These are phyloP conservation scores for Davidsoniella virescens DNA, from an alignment of 2,329 filamentous ascomycete genomes.

Conservation along the genomic window DNA sequence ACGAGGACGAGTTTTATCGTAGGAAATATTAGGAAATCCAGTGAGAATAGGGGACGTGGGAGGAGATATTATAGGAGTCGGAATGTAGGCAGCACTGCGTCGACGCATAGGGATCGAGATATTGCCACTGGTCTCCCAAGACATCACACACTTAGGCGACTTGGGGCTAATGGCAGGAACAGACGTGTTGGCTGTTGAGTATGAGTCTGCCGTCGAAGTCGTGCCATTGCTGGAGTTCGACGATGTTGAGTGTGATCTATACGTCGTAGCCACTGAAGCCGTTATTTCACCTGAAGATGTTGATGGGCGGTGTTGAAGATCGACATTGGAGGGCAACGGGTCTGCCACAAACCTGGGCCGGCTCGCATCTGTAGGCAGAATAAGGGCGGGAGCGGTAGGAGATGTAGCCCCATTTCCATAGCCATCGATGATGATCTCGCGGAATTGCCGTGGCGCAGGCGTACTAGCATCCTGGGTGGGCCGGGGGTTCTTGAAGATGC, in stretches of 20 bases:
- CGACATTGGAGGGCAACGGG: neutral
- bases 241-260: constrained; percentile 11
- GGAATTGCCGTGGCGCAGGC: neutral
- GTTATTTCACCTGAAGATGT: constrained; percentile 7
- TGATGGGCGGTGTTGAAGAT: constrained; percentile 5
- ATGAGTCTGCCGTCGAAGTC: constrained; percentile 3
- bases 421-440: neutral
- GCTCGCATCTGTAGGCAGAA: neutral
- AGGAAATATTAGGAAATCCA: neutral
- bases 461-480: neutral
- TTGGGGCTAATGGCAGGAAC: constrained; percentile 1
- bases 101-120: neutral
- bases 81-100: neutral
- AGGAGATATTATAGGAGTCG: neutral
- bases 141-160: neutral
- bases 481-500: constrained; percentile 11
- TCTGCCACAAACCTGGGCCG: neutral
- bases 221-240: constrained; percentile 9
- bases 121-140: neutral
- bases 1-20: neutral
- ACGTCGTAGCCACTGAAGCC: constrained; percentile 4
- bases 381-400: neutral
- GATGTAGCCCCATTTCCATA: neutral
- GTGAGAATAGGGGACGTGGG: neutral
- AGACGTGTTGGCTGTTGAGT: constrained; percentile 9